Conservation (phyloP, 208 protist genomes). For the Leishmania tarentolae region DNA sequence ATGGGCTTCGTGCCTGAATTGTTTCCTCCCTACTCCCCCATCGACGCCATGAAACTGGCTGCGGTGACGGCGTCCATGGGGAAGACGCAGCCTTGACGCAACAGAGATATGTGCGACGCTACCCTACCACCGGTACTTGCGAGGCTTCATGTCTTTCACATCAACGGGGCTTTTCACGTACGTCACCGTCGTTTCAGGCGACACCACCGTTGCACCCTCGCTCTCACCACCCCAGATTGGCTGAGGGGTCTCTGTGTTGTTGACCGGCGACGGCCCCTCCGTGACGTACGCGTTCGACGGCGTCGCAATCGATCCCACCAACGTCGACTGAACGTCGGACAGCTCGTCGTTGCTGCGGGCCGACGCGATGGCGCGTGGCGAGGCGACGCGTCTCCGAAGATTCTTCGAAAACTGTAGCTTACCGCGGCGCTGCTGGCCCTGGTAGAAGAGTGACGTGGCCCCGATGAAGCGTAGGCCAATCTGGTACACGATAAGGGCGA, state of each 20-base stretch:
- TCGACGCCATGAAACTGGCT: background rate
- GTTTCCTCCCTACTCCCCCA: background rate
- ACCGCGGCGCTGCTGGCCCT: conserved; percentile 58
- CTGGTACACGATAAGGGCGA: conserved; percentile 67
- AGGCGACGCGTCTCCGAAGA: conserved; percentile 57
- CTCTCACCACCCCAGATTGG: conserved; percentile 10
- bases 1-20: background rate
- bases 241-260: conserved; percentile 13
- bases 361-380: conserved; percentile 60
- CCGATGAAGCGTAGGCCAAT: conserved; percentile 59
- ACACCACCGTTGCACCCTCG: conserved; percentile 21
- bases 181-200: conserved; percentile 24
- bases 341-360: conserved; percentile 59
- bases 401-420: conserved; percentile 67
- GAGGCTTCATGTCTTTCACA: background rate
- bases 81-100: background rate
- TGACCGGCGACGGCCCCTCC: background rate
- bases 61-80: background rate
- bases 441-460: conserved; percentile 56
- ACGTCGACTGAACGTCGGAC: conserved; percentile 39
- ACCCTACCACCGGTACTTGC: background rate
- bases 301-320: conserved; percentile 63
- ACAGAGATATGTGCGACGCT: background rate
- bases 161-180: conserved; percentile 23
- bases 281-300: conserved; percentile 54